These are phyloP conservation scores for Ustilago loliicola DNA, from an alignment of 1,284 basidiomycete genomes.

Conservation along the genomic window DNA sequence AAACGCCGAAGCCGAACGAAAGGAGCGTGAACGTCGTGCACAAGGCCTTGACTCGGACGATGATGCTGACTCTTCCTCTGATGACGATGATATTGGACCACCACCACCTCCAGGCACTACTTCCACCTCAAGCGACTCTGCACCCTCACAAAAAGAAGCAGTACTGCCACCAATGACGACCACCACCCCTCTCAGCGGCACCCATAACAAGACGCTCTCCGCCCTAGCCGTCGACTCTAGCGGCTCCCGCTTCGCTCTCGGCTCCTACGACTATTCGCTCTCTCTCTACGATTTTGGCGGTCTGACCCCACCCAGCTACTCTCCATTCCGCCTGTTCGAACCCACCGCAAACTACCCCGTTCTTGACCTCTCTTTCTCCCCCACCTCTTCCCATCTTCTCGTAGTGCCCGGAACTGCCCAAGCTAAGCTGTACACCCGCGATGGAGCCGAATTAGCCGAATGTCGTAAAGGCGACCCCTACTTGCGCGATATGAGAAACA, in stretches of 20 bases:
- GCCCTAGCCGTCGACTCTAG: constrained; percentile 91
- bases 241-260: constrained; percentile 89
- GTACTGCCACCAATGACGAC: constrained; percentile 25
- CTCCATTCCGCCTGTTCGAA: constrained; percentile 96
- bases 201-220: constrained; percentile 92
- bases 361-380: constrained; percentile 57
- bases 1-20: constrained; percentile 26
- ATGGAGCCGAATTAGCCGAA: constrained; percentile 54
- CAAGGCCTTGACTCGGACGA: constrained; percentile 15
- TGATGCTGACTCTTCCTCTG: constrained; percentile 31
- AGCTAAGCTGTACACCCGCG: constrained; percentile 83
- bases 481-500: constrained; percentile 98
- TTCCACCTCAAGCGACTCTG: neutral
- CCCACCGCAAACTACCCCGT: constrained; percentile 84
- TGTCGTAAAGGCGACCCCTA: constrained; percentile 95
- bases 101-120: constrained; percentile 27
- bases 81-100: constrained; percentile 25
- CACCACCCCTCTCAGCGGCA: constrained; percentile 77
- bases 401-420: constrained; percentile 85
- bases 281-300: constrained; percentile 99
- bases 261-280: constrained; percentile 95
- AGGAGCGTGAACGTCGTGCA: constrained; percentile 24
- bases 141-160: neutral
- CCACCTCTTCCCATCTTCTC: constrained; percentile 34
- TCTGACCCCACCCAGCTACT: constrained; percentile 83